Evolutionary conservation across 306 rosid species (phyloP).

Genomic region (Rosa multiflora): DNA sequence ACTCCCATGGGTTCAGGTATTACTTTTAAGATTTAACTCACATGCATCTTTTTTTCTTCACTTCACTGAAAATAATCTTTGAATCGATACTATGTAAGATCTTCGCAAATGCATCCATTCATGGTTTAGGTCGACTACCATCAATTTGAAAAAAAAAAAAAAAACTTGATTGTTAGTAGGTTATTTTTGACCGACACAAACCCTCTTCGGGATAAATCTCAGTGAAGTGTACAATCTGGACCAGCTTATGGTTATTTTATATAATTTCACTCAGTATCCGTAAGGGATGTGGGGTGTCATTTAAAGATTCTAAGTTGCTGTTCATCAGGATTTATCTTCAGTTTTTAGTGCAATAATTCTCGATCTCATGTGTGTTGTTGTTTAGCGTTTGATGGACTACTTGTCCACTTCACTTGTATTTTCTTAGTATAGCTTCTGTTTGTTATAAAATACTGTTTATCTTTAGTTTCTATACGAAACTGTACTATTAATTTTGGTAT

Average conservation of each 20-base stretch:
- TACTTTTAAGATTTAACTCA: constrained; percentile 23
- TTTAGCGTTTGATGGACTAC: not conserved
- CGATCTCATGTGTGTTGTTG: not conserved
- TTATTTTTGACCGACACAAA: not conserved
- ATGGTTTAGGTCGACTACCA: not conserved
- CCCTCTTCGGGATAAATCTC: not conserved
- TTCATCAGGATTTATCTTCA: not conserved
- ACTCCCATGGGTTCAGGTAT: constrained; percentile 91
- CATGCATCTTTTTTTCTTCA: constrained; percentile 6
- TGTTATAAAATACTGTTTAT: not conserved
- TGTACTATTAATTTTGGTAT: not conserved
- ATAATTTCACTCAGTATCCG: not conserved
- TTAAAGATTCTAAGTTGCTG: not conserved
- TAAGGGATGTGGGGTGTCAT: not conserved
- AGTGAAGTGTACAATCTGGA: not conserved
- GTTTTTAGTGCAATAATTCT: not conserved
- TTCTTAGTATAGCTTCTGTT: not conserved
- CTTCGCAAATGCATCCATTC: not conserved
- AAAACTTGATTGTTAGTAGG: not conserved
- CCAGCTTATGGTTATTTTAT: not conserved
- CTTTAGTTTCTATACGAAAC: too few species aligned
- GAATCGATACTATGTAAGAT: not conserved
- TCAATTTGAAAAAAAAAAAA: not conserved
- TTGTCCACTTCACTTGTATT: not conserved
- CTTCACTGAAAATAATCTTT: not conserved